Base-by-base conservation (phyloP, 768 basidiomycete species). In the Scleroderma citrinum region DNA sequence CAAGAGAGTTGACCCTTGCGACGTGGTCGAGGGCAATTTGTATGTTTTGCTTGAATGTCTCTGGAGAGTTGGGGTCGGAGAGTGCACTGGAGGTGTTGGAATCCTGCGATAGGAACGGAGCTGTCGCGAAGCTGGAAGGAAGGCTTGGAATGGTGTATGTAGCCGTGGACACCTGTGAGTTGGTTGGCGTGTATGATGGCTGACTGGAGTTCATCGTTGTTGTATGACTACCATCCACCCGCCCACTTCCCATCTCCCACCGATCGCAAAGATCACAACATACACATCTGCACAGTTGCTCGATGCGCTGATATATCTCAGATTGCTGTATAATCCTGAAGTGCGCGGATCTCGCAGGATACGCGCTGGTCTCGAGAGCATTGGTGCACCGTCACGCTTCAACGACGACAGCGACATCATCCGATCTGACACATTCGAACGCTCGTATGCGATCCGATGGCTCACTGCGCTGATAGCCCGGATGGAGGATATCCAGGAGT, bases 381-480 rank as follows among this genome's bases (percentile, higher is more conserved):
- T n/a, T 13, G 7, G 35, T 21, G n/a, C 26, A 44, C 10, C n/a
- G 11, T 7, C 11, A 11, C 35, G n/a, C 17, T 37, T 14, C 12
- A 17, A 21, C 26, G 29, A 24, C 14, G 34, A 29, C 35, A 20
- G 36, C 14, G 19, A 47, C 44, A 38, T 41, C 38, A 36, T 62
- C 20, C 73, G 76, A 39, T 64, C 67, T 0, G 88, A 92, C 59
- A 47, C 70, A 1, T 92, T 85, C 61, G 91, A 93, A 65, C 76
- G 83, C 8, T 62, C 76, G 1, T 82, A 83, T 46, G 74, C 83
- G 0, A 74, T 89, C 3, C 77, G 75, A 50, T 94, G 91, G 91
- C 72, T 92, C 13, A 86, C 80, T 4, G 69, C 76, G 2, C 73
- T 92, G 43, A 68, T 92, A 24, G 64, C 72, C 5, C 69, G 70